Percentiles rank a stretch among this genome's conserved stretches.
Conservation (phyloP, 805 yeast species). For the Starmerella bombi region DNA sequence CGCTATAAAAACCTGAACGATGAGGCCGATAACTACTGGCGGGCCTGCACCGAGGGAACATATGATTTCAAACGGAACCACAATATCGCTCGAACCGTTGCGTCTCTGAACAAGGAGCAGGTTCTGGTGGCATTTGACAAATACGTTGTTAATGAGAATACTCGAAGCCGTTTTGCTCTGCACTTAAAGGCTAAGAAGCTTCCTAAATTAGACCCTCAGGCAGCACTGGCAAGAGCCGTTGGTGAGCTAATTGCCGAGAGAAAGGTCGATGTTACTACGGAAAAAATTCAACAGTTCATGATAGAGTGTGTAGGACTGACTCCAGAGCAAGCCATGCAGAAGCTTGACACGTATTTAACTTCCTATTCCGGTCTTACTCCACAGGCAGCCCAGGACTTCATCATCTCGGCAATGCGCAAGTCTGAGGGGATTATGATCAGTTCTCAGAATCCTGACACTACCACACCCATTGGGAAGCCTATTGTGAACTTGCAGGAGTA, state of each 20-base stretch:
- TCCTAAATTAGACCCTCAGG: constrained; percentile 11
- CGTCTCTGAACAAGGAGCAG: constrained; percentile 42
- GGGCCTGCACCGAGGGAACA: constrained; percentile 57
- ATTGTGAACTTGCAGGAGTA: constrained; percentile 6
- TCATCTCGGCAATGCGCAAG: constrained; percentile 11
- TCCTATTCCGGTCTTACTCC: constrained; percentile 18
- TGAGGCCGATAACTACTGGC: constrained; percentile 55
- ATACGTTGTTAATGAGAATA: constrained; percentile 31
- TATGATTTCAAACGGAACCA: constrained; percentile 57
- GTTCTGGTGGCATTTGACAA: constrained; percentile 41
- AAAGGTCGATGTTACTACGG: constrained; percentile 17
- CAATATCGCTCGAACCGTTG: constrained; percentile 44
- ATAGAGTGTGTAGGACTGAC: constrained; percentile 14
- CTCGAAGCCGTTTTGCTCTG: constrained; percentile 37
- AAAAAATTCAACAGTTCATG: constrained; percentile 10
- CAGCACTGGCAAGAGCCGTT: constrained; percentile 21
- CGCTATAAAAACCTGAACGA: constrained; percentile 67
- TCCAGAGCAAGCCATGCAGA: constrained; percentile 15
- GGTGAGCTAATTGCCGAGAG: constrained; percentile 24
- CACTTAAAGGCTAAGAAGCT: constrained; percentile 46
- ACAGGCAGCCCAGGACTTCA: constrained; percentile 24
- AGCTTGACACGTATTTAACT: constrained; percentile 7
- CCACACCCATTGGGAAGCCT: constrained; percentile 3
- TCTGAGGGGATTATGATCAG: constrained; percentile 2
- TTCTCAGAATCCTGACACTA: neutral